Conservation (phyloP, 331 rosid genomes). For the Arachis monticola region DNA sequence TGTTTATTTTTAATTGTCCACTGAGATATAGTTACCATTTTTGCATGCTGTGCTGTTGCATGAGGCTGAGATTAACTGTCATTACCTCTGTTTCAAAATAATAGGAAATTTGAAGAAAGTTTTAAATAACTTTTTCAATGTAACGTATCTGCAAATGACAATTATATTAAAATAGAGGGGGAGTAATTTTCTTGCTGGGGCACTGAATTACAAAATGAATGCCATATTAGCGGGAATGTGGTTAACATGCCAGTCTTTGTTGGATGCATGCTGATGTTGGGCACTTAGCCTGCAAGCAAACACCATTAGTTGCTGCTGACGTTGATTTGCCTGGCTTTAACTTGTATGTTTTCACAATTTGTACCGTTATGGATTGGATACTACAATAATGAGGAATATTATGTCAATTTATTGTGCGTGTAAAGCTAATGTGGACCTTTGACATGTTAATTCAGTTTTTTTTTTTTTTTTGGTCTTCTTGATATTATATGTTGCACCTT, state of each 20-base stretch:
- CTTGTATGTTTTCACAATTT: neutral
- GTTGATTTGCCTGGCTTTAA: neutral
- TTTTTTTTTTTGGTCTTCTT: neutral
- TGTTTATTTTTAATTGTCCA: neutral
- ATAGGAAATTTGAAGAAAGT: no score
- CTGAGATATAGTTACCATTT: conserved; percentile 10
- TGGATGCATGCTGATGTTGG: neutral
- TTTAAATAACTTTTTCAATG: no score
- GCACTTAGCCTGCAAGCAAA: no score
- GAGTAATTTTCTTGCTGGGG: conserved; percentile 6
- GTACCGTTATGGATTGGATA: neutral
- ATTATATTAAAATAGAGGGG: no score
- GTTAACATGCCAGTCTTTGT: neutral
- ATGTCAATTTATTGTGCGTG: neutral
- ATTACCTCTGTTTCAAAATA: no score
- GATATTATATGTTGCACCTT: neutral
- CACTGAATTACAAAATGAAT: neutral
- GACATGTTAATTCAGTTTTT: neutral
- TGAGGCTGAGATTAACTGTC: conserved; percentile 7
- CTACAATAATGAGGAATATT: neutral
- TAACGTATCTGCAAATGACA: no score
- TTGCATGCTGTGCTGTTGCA: neutral
- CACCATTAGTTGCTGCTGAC: neutral
- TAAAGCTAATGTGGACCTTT: neutral
- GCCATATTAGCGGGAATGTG: conserved; percentile 9